A percentile compares a stretch with the other conserved stretches of the same genome.
These are phyloP conservation scores for Kalanchoe fedtschenkoi DNA, from an alignment of 164 flowering plant genomes.

Conservation along the genomic window DNA sequence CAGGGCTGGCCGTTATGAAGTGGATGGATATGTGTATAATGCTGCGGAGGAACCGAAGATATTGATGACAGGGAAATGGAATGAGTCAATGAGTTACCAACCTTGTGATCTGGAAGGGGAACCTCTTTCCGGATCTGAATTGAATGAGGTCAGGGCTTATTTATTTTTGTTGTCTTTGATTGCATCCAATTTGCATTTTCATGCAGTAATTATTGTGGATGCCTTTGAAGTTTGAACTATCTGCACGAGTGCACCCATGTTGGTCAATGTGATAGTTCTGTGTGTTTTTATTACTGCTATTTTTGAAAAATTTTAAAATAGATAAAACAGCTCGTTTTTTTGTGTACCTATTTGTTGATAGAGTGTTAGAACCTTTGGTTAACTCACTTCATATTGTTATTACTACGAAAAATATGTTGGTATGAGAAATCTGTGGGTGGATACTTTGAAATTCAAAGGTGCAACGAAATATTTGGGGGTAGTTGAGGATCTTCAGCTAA, in stretches of 20 bases:
- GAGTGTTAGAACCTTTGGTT: not conserved
- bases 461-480: too few relatives aligned
- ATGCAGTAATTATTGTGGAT: too few relatives aligned
- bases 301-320: too few relatives aligned
- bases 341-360: not conserved
- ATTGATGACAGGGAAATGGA: not conserved
- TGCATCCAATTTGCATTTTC: too few relatives aligned
- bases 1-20: slow-evolving; percentile 1
- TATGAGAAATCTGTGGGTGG: not conserved
- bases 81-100: not conserved
- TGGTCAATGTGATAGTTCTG: too few relatives aligned
- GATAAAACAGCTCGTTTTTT: too few relatives aligned
- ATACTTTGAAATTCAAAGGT: too few relatives aligned
- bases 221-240: too few relatives aligned
- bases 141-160: not conserved
- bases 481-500: not conserved
- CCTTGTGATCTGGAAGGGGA: slow-evolving; percentile 3
- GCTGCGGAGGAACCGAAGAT: not conserved
- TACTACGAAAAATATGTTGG: not conserved
- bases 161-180: not conserved
- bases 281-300: too few relatives aligned
- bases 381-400: not conserved
- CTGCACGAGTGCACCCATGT: too few relatives aligned
- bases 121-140: not conserved
- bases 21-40: not conserved